phyloP scores from a whole-genome alignment of 129 eudicot species.

The Ambrosia trifida region DNA sequence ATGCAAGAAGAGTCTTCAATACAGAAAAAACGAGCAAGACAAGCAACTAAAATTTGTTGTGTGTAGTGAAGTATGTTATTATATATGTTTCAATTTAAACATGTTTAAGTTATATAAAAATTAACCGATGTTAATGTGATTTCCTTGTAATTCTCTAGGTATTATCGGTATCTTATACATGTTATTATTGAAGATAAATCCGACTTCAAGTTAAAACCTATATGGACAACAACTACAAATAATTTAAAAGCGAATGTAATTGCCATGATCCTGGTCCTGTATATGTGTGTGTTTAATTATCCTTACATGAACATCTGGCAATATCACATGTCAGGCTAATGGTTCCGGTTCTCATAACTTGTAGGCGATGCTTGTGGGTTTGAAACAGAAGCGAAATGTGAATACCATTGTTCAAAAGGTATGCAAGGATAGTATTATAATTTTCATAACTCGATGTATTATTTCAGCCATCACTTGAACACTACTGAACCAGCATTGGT shows the following conservation, averaged over 20 bases:
- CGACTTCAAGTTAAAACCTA: slow-evolving; percentile 75
- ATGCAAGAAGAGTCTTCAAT: too few relatives aligned
- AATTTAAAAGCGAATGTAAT: slow-evolving; percentile 66
- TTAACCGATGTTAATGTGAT: neutral
- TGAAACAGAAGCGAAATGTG: slow-evolving; percentile 72
- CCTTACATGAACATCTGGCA: neutral
- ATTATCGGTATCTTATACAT: slow-evolving; percentile 37
- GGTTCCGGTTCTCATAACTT: slow-evolving; percentile 51
- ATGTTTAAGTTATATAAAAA: too few relatives aligned
- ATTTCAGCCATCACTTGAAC: slow-evolving; percentile 18
- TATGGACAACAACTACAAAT: slow-evolving; percentile 53
- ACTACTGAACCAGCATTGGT: slow-evolving; percentile 28
- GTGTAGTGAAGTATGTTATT: too few relatives aligned
- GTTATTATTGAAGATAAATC: slow-evolving; percentile 78
- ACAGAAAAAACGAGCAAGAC: too few relatives aligned
- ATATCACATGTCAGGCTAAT: slow-evolving; percentile 41
- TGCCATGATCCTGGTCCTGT: slow-evolving; percentile 11
- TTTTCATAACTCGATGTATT: slow-evolving; percentile 8
- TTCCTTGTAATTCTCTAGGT: slow-evolving; percentile 39
- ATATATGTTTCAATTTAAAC: too few relatives aligned
- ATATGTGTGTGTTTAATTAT: slow-evolving; percentile 2
- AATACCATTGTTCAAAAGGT: slow-evolving; percentile 75
- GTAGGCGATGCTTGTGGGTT: slow-evolving; percentile 83
- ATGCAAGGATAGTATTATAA: slow-evolving; percentile 5
- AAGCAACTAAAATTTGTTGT: slow-evolving; percentile 7